Conservation (phyloP, 495 filamentous ascomycete species). For the Saxispiralis lemnorum region DNA sequence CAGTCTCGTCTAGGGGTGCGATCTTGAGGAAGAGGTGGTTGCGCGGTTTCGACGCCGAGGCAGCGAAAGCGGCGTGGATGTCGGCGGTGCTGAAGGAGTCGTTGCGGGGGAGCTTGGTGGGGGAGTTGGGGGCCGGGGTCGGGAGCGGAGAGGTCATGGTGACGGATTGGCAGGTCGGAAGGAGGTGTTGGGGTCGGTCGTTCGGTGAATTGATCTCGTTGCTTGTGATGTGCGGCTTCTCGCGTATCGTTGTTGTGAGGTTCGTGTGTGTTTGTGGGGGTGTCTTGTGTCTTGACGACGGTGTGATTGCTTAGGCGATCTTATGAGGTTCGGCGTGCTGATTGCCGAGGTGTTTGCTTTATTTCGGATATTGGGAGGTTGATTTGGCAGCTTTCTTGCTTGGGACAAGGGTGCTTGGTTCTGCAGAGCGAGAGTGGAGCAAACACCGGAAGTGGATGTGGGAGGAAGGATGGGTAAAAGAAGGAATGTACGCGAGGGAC, state of each 20-base stretch:
- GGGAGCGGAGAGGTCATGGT: constrained; percentile 11
- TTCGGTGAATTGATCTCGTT: background rate
- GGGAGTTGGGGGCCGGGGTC: constrained; percentile 5
- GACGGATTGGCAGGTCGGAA: constrained; percentile 6
- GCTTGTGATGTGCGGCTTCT: too few species aligned
- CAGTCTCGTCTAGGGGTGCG: constrained; percentile 8
- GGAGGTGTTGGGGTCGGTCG: background rate
- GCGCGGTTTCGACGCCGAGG: constrained; percentile 11
- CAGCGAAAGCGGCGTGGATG: constrained; percentile 13
- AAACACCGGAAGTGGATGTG: background rate
- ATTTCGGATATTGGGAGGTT: background rate
- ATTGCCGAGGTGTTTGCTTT: background rate
- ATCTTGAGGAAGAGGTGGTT: constrained; percentile 14
- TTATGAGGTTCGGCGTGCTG: background rate
- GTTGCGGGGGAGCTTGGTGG: constrained; percentile 10
- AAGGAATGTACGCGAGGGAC: background rate
- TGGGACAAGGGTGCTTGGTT: background rate
- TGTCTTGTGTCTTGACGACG: too few species aligned
- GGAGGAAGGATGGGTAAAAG: background rate
- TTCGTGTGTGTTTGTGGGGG: too few species aligned
- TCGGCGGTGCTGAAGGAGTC: constrained; percentile 16
- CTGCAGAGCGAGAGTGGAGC: background rate
- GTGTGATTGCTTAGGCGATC: background rate
- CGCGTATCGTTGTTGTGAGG: too few species aligned
- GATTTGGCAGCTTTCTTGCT: background rate